phyloP scores from a whole-genome alignment of 768 basidiomycete genomes.

The Lentinula guzmanii region DNA sequence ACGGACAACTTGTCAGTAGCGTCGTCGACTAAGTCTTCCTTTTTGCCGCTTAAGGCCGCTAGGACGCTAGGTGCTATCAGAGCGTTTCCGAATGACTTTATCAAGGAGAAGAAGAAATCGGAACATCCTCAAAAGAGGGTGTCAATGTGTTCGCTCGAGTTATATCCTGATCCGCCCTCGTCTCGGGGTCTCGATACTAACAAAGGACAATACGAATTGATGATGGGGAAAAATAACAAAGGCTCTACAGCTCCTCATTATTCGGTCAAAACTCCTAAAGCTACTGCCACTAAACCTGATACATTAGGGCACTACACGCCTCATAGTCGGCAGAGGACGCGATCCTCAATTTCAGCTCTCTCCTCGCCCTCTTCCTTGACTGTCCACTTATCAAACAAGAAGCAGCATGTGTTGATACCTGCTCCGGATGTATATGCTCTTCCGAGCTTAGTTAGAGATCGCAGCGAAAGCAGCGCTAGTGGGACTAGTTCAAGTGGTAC shows the following conservation, averaged over 20 bases:
- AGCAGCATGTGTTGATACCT: background rate
- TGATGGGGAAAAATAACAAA: background rate
- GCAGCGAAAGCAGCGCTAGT: background rate
- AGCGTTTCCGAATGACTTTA: background rate
- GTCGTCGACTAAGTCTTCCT: background rate
- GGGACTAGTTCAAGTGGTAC: conserved; percentile 1
- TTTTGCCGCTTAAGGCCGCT: conserved; percentile 6
- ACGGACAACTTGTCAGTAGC: background rate
- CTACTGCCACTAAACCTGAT: background rate
- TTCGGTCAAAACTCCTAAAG: background rate
- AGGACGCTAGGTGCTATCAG: conserved; percentile 15
- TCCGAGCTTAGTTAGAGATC: background rate
- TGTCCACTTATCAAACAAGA: background rate
- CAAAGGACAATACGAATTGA: background rate
- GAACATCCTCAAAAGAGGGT: background rate
- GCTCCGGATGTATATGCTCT: background rate
- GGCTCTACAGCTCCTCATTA: background rate
- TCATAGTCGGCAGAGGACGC: conserved; percentile 3
- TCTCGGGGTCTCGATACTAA: background rate
- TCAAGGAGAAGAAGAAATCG: background rate
- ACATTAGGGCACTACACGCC: background rate
- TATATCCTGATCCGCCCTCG: conserved; percentile 1
- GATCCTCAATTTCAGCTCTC: background rate
- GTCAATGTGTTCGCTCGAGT: background rate
- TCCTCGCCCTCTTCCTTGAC: background rate